phyloP scores from a whole-genome alignment of 495 filamentous ascomycete genomes.

The Aspergillus bridgeri region DNA sequence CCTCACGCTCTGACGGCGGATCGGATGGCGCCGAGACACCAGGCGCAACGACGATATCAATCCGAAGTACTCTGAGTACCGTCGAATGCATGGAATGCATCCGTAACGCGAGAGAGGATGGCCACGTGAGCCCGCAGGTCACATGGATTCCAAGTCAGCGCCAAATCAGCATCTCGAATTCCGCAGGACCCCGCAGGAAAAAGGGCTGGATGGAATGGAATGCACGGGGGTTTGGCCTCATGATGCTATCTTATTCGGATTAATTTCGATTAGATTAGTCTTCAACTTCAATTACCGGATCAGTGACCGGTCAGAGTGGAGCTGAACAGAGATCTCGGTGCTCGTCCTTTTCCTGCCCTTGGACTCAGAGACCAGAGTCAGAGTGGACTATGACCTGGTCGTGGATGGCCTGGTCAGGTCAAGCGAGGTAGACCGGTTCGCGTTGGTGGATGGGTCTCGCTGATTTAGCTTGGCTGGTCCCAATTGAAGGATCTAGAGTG shows the following conservation, averaged over 20 bases:
- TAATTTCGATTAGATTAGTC: neutral
- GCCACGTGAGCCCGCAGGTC: neutral
- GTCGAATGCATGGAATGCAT: no score
- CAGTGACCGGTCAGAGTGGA: neutral
- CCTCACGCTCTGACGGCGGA: neutral
- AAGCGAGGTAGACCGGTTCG: no score
- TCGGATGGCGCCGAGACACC: neutral
- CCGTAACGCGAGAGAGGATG: no score
- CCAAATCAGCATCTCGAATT: neutral
- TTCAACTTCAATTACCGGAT: neutral
- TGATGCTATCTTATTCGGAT: neutral
- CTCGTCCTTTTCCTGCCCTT: neutral
- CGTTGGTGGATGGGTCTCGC: neutral
- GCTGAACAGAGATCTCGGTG: neutral
- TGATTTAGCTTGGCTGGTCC: neutral
- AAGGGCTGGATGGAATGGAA: neutral
- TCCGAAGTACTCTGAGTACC: neutral
- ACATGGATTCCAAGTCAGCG: neutral
- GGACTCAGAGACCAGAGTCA: no score
- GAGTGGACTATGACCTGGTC: neutral
- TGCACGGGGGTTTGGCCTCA: neutral
- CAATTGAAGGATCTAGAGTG: neutral
- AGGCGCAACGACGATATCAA: neutral
- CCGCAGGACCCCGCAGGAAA: neutral
- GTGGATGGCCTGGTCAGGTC: neutral